Percentiles rank a stretch among this genome's conserved stretches.
phyloP scores from a whole-genome alignment of 495 filamentous ascomycete species.

The Trichoderma virens region DNA sequence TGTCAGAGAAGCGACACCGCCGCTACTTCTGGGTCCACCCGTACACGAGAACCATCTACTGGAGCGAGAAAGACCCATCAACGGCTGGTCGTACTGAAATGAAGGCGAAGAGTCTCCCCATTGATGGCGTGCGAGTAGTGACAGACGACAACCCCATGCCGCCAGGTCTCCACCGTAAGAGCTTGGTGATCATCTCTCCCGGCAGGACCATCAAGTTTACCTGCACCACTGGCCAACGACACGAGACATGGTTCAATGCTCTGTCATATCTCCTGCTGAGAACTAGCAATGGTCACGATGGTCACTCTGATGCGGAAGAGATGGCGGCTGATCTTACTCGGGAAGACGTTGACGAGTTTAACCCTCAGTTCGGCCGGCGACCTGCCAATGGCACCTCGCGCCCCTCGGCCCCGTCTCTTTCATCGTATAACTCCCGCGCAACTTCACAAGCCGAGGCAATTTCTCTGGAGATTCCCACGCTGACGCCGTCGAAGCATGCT shows the following conservation, averaged over 20 bases:
- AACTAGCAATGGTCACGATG: constrained; percentile 45
- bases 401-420: constrained; percentile 59
- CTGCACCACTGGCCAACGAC: constrained; percentile 82
- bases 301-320: constrained; percentile 50
- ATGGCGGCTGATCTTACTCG: constrained; percentile 49
- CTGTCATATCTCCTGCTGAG: constrained; percentile 85
- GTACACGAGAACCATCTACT: constrained; percentile 93
- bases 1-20: constrained; percentile 81
- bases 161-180: constrained; percentile 88
- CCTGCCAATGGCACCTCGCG: constrained; percentile 25
- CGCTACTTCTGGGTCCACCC: constrained; percentile 99
- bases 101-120: constrained; percentile 88
- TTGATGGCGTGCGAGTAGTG: constrained; percentile 89
- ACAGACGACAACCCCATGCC: constrained; percentile 94
- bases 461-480: constrained; percentile 35
- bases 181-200: constrained; percentile 81
- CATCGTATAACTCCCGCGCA: constrained; percentile 72
- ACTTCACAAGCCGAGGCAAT: constrained; percentile 43
- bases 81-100: constrained; percentile 67
- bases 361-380: constrained; percentile 55
- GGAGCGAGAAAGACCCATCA: constrained; percentile 86
- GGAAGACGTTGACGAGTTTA: constrained; percentile 87
- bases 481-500: constrained; percentile 28
- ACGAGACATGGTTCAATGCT: constrained; percentile 98
- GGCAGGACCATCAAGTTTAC: constrained; percentile 86